phyloP scores from a whole-genome alignment of 2,329 filamentous ascomycete species.

The Didymella lethalis region DNA sequence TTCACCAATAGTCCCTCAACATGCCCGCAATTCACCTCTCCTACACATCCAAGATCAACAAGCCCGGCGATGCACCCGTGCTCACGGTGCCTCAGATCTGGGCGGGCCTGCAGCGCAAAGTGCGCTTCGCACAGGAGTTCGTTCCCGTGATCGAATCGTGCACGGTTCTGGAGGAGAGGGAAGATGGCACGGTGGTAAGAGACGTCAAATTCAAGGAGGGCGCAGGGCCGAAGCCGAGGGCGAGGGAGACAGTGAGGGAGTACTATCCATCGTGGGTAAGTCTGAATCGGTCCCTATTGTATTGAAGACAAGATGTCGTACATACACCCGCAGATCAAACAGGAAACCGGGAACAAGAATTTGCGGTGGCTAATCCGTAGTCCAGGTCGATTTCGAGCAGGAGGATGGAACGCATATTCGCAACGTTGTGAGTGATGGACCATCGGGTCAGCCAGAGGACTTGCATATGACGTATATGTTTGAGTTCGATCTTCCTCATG shows the following conservation, averaged over 20 bases:
- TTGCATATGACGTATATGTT: conserved; percentile 59
- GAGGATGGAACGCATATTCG: conserved; percentile 54
- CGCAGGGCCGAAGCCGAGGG: conserved; percentile 35
- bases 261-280: conserved; percentile 53
- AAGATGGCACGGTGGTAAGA: conserved; percentile 46
- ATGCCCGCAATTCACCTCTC: conserved; percentile 54
- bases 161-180: conserved; percentile 52
- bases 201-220: conserved; percentile 53
- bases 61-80: conserved; percentile 45
- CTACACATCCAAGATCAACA: conserved; percentile 57
- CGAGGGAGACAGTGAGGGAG: conserved; percentile 51
- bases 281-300: background rate
- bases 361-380: no score
- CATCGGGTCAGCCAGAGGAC: conserved; percentile 43
- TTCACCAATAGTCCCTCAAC: conserved; percentile 17
- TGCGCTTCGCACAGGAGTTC: conserved; percentile 56
- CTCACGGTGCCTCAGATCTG: conserved; percentile 52
- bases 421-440: conserved; percentile 55
- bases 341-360: no score
- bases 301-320: no score
- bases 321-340: no score
- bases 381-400: conserved; percentile 56
- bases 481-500: conserved; percentile 50
- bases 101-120: conserved; percentile 55
- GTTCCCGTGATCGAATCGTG: conserved; percentile 53